Percentiles rank a stretch among this genome's conserved stretches.
phyloP scores from a whole-genome alignment of 2,329 filamentous ascomycete genomes.

The Trichoderma koningii region DNA sequence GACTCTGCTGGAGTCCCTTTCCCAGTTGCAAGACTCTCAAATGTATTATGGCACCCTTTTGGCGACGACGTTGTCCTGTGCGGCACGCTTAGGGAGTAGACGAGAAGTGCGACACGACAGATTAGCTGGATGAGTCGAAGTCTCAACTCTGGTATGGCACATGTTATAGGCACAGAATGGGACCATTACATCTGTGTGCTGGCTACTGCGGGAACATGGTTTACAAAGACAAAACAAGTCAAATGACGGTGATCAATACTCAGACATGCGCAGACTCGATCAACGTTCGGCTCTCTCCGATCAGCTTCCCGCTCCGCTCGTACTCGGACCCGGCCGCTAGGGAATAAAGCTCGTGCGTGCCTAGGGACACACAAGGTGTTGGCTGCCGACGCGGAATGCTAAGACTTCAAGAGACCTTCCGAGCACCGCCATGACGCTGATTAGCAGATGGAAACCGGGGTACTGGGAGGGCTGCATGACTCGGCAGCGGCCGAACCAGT shows the following conservation, averaged over 20 bases:
- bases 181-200: background rate
- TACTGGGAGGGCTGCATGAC: conserved; percentile 20
- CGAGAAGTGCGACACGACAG: background rate
- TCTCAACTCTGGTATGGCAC: background rate
- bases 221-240: too few species aligned
- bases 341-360: background rate
- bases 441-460: conserved; percentile 7
- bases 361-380: background rate
- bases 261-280: background rate
- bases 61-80: conserved; percentile 84
- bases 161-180: background rate
- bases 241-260: background rate
- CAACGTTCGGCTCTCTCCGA: conserved; percentile 12
- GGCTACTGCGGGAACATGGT: too few species aligned
- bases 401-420: background rate
- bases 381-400: too few species aligned
- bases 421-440: background rate
- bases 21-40: conserved; percentile 64
- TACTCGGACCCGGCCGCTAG: conserved; percentile 21
- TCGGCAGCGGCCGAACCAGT: conserved; percentile 20
- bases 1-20: conserved; percentile 54
- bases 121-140: too few species aligned
- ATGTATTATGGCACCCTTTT: conserved; percentile 74
- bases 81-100: conserved; percentile 54
- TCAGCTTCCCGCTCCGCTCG: background rate